phyloP scores from a whole-genome alignment of 768 basidiomycete species.

The Dentipellis sp. region DNA sequence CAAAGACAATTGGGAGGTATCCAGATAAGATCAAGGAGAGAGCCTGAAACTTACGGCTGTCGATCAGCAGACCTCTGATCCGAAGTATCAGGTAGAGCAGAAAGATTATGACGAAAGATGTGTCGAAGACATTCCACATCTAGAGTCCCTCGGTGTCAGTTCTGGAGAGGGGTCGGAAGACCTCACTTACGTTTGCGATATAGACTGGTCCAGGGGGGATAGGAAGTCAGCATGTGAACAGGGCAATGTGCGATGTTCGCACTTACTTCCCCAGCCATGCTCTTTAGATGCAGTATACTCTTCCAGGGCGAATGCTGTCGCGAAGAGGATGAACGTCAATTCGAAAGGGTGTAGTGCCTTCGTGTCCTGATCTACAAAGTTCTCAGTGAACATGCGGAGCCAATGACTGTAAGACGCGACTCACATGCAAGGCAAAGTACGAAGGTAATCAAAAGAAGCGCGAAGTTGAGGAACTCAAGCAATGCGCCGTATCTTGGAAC shows the following conservation, averaged over 20 bases:
- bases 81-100: slow-evolving; percentile 50
- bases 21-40: neutral
- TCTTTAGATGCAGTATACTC: slow-evolving; percentile 86
- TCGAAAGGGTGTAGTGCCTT: slow-evolving; percentile 52
- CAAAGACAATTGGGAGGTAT: neutral
- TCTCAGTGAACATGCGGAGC: neutral
- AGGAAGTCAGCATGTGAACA: slow-evolving; percentile 1
- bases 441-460: slow-evolving; percentile 57
- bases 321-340: slow-evolving; percentile 64
- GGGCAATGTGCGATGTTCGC: neutral
- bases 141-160: slow-evolving; percentile 19
- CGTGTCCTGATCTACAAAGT: slow-evolving; percentile 43
- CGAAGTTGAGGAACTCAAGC: slow-evolving; percentile 74
- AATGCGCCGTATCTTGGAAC: slow-evolving; percentile 76
- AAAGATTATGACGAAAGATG: slow-evolving; percentile 63
- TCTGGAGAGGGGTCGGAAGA: neutral
- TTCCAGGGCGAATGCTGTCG: slow-evolving; percentile 68
- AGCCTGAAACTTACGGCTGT: slow-evolving; percentile 1
- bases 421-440: slow-evolving; percentile 67
- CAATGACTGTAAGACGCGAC: slow-evolving; percentile 18
- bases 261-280: slow-evolving; percentile 81
- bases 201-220: slow-evolving; percentile 44
- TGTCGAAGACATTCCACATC: slow-evolving; percentile 92
- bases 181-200: slow-evolving; percentile 60
- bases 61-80: neutral